Evolutionary conservation across 306 rosid species (phyloP).

Genomic region (Luffa aegyptiaca): DNA sequence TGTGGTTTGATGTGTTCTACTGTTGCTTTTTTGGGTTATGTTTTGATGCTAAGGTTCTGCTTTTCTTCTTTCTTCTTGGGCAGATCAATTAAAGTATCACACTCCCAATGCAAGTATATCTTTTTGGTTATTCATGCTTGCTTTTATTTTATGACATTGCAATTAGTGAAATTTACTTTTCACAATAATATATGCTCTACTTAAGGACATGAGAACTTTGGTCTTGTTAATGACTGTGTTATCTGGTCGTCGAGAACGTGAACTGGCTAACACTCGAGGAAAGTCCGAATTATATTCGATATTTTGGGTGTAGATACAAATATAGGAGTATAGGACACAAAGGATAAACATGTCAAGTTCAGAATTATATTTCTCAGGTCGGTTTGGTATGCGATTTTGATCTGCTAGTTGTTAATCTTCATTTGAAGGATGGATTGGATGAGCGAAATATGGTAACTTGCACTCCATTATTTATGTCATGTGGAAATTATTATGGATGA

Average conservation of each 20-base stretch:
- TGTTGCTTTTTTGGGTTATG: neutral
- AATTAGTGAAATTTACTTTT: neutral
- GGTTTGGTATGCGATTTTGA: neutral
- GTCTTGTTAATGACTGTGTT: neutral
- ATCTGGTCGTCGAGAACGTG: neutral
- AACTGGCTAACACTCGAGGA: neutral
- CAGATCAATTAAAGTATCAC: neutral
- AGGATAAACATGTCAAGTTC: neutral
- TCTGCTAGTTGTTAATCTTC: neutral
- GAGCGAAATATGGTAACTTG: neutral
- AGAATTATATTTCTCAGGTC: neutral
- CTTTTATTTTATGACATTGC: neutral
- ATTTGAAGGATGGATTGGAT: neutral
- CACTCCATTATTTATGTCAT: neutral
- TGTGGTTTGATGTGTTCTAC: neutral
- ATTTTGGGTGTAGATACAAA: neutral
- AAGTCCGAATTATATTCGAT: neutral
- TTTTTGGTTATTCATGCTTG: neutral
- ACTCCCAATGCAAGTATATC: neutral
- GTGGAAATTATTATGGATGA: neutral
- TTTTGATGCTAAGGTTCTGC: slow-evolving; percentile 21
- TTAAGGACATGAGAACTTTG: neutral
- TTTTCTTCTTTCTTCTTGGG: slow-evolving; percentile 2
- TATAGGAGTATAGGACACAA: neutral
- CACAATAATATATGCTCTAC: neutral